phyloP scores from a whole-genome alignment of 176 grass and related monocot species.

The Avena eriantha region DNA sequence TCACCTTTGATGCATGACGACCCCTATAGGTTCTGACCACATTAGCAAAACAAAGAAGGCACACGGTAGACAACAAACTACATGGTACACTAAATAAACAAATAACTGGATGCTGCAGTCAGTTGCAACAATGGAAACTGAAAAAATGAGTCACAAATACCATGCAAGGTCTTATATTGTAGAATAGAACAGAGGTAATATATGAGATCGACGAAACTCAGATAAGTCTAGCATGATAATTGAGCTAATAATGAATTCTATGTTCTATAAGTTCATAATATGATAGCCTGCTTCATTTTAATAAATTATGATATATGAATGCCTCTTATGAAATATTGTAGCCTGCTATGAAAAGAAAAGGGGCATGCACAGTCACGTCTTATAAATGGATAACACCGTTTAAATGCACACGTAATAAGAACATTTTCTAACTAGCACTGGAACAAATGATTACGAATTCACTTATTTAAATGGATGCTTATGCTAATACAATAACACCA shows the following conservation, averaged over 20 bases:
- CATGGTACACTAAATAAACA: background rate
- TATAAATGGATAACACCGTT: background rate
- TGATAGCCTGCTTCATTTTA: slow-evolving; percentile 8
- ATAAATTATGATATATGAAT: background rate
- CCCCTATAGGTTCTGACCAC: slow-evolving; percentile 54
- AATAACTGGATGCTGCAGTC: background rate
- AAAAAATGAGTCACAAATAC: background rate
- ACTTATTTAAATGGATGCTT: background rate
- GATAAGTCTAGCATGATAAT: background rate
- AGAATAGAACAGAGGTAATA: background rate
- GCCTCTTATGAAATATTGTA: slow-evolving; percentile 5
- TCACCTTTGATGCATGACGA: slow-evolving; percentile 78
- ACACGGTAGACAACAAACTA: slow-evolving; percentile 14
- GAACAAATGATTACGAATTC: background rate
- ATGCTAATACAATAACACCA: background rate
- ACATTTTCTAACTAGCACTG: background rate
- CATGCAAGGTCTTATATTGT: background rate
- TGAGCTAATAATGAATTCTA: background rate
- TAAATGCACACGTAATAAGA: slow-evolving; percentile 18
- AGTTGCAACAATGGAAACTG: background rate
- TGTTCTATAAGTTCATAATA: slow-evolving; percentile 4
- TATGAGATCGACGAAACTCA: background rate
- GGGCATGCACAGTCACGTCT: background rate
- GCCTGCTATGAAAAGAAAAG: background rate
- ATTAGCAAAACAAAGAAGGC: slow-evolving; percentile 38